Evolutionary conservation across 257 asterid genomes (phyloP), one percentile per base, ranked within the genome.

Genomic region (Mitragyna speciosa): DNA sequence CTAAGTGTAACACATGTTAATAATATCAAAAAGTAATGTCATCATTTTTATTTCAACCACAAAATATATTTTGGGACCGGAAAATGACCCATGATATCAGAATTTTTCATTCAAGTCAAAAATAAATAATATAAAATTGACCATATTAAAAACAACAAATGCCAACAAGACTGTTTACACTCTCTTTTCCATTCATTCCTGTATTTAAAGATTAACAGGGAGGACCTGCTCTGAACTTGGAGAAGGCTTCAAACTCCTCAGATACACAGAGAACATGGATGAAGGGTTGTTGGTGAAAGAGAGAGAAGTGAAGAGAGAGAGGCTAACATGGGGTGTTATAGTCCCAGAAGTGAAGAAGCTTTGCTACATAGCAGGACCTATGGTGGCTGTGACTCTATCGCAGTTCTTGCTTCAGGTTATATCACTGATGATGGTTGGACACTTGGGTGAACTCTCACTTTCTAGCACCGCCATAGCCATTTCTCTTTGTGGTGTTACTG

Each of bases 341-440:
- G 71, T 82, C 67, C 83, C 76, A 73, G 97, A 92, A 83, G 76
- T 80, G 89, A 94, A 94, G 85, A 89, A 72, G 63, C 19, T 91
- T 73, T 90, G 91, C 71, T 90, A 86, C 48, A 70, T 94, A 82
- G 97, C 98, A 14, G 98, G 90, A 15, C 98, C 98, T 0, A 87
- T 94, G 97, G 87, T 91, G 72, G 88, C 92, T 9, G 96, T 94
- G 36, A 92, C 91, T 83, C 80, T 92, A 52, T 90, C 97, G 9
- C 84, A 77, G 63, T 85, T 77, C 68, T 31, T 91, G 75, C 85
- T 92, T 24, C 89, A 85, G 76, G 86, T 87, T 12, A 83, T 88
- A 20, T 89, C 96, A 0, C 2, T 91, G 33, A 90, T 84, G 91
- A 94, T 94, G 96, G 94, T 90, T n/a, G 97, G 97, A 28, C 98